Base-by-base conservation (phyloP, 116 monocot genomes). In the Thalassia testudinum region DNA sequence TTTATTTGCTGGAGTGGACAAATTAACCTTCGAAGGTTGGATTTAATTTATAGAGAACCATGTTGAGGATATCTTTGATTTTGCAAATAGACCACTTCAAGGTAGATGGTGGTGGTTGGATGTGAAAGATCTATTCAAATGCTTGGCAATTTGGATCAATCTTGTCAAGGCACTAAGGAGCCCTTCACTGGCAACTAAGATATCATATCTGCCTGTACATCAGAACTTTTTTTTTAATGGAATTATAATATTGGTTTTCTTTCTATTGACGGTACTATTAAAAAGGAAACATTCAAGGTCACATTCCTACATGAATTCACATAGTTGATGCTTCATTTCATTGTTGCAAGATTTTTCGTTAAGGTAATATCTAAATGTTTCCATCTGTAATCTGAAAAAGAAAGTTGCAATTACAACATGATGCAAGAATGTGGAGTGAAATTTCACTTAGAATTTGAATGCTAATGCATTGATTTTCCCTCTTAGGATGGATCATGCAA, bases 401-500 rank as follows among this genome's bases (percentile, higher is more conserved):
- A n/a, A n/a, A n/a, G n/a, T n/a, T n/a, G n/a, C n/a, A n/a, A n/a
- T n/a, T n/a, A n/a, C n/a, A n/a, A n/a, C n/a, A n/a, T n/a, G n/a
- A n/a, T n/a, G n/a, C n/a, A n/a, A n/a, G n/a, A n/a, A n/a, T n/a
- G n/a, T n/a, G n/a, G n/a, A n/a, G n/a, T n/a, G n/a, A n/a, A n/a
- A n/a, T n/a, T n/a, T n/a, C n/a, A n/a, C n/a, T n/a, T n/a, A n/a
- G n/a, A n/a, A n/a, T n/a, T n/a, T n/a, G n/a, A n/a, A n/a, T n/a
- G n/a, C n/a, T n/a, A n/a, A n/a, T n/a, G n/a, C n/a, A n/a, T n/a
- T n/a, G n/a, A n/a, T n/a, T n/a, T n/a, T 34, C 6, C 30, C 30
- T 34, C 3, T 34, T 18, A 93, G 93, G 93, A 93, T 87, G 93
- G 93, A 25, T 93, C 93, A 16, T 93, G 93, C 45, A 93, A 93